phyloP scores from a whole-genome alignment of 805 yeast species.

The Clavispora phyllophila region DNA sequence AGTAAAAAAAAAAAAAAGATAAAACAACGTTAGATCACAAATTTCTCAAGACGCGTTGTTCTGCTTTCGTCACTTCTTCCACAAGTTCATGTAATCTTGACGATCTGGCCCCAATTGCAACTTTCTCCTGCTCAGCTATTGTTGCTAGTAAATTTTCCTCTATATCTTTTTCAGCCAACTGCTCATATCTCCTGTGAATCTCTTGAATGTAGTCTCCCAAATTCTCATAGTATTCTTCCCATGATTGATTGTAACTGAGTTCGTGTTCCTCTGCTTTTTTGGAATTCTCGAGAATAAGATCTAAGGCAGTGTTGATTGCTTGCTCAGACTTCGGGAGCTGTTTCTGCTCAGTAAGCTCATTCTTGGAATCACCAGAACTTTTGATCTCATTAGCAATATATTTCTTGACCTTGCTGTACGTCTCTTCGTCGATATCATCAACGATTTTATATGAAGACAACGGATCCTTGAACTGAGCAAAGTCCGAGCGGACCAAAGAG shows the following conservation, averaged over 20 bases:
- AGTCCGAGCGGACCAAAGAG: conserved; percentile 40
- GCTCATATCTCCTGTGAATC: background rate
- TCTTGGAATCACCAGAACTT: background rate
- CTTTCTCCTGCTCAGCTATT: conserved; percentile 16
- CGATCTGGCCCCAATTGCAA: conserved; percentile 15
- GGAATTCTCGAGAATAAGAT: conserved; percentile 1
- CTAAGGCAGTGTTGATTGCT: background rate
- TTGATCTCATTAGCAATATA: conserved; percentile 15
- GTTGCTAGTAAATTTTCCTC: conserved; percentile 10
- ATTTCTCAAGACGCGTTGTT: conserved; percentile 2
- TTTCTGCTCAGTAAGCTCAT: conserved; percentile 12
- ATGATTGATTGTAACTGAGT: conserved; percentile 6
- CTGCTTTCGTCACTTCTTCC: conserved; percentile 15
- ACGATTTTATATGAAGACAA: conserved; percentile 13
- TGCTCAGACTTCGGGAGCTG: conserved; percentile 10
- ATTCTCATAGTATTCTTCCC: conserved; percentile 3
- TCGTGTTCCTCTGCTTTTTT: conserved; percentile 3
- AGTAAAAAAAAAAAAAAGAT: too few species aligned
- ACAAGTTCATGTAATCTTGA: conserved; percentile 19
- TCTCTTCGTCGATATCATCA: conserved; percentile 30
- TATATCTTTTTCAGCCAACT: conserved; percentile 11
- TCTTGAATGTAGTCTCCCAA: background rate
- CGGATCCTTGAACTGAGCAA: conserved; percentile 23
- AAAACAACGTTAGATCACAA: too few species aligned
- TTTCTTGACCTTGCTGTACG: conserved; percentile 12